Evolutionary conservation across 495 filamentous ascomycete genomes (phyloP), one percentile per base, ranked within the genome.

Genomic region (Hypoxylon perforatum): DNA sequence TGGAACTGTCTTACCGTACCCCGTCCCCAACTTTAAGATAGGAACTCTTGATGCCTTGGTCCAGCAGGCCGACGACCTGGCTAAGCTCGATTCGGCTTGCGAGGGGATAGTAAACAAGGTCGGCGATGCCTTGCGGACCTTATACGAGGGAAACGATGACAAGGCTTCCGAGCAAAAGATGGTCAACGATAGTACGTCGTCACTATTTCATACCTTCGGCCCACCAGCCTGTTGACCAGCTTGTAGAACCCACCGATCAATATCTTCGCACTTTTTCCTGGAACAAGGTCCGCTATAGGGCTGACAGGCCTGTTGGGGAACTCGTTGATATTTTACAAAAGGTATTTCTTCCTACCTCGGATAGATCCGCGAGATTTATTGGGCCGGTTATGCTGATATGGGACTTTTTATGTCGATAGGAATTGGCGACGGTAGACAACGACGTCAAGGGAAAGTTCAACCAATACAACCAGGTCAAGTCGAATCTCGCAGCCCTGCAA

Each of bases 281-380:
- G 95, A 97, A 98, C 77, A 97, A 94, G 76, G 90, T 94, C 75
- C 94, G 97, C 77, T 99, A 98, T 75, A 88, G 94, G 52, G 91
- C 91, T 53, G 95, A 99, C 75, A 94, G 90, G 75, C 85, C 95
- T 28, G 81, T 99, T 49, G 85, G 87, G 19, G 93, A 97, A 67
- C 77, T 97, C 51, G 89, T 96, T 53, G 91, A 93, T 75, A 86
- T 87, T 53, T 78, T 99, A 39, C 92, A 95, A 69, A 96, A 95
- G 85, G 92, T 93, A 74, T 10, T 63, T 23, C 15, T 50, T 22
- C 25, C 28, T 42, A 33, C 21, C 39, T n/a, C 11, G 15, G 25
- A 38, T 56, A 23, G 14, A 28, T 15, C 52, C n/a, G 9, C 35
- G n/a, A 6, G 15, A 36, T 9, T 17, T 18, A n/a, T 12, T 23